phyloP scores from a whole-genome alignment of 306 rosid species.

The Vicia faba region DNA sequence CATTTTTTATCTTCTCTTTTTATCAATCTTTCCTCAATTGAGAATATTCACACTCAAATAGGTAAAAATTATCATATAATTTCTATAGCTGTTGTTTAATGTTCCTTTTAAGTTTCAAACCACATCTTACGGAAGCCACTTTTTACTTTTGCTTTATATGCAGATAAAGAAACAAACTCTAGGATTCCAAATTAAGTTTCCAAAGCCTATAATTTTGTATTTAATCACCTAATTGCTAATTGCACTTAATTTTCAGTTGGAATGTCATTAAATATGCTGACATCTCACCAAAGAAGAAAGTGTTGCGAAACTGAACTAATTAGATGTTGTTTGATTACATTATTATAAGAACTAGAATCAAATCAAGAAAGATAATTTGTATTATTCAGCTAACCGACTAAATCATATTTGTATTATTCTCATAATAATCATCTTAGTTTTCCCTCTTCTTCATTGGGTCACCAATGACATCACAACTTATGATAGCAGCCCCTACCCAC shows the following conservation, averaged over 20 bases:
- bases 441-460: not conserved
- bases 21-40: too few relatives aligned
- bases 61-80: not conserved
- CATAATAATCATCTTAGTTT: not conserved
- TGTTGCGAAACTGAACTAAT: not conserved
- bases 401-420: not conserved
- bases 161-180: conserved; percentile 7
- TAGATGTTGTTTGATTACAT: conserved; percentile 9
- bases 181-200: not conserved
- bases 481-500: conserved; percentile 1
- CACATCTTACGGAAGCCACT: not conserved
- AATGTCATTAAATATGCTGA: conserved; percentile 56
- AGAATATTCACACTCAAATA: too few relatives aligned
- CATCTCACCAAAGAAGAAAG: conserved; percentile 50
- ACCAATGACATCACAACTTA: conserved; percentile 21
- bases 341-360: conserved; percentile 14
- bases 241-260: conserved; percentile 43
- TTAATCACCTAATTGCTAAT: conserved; percentile 35
- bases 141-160: conserved; percentile 4
- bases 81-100: conserved; percentile 6
- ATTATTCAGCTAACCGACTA: conserved; percentile 11
- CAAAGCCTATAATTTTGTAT: conserved; percentile 25
- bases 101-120: conserved; percentile 6
- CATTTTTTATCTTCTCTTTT: too few relatives aligned
- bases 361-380: conserved; percentile 12